Percentiles rank a stretch among this genome's conserved stretches.
Conservation (phyloP, 768 basidiomycete genomes). For the Gymnopilus junonius region DNA sequence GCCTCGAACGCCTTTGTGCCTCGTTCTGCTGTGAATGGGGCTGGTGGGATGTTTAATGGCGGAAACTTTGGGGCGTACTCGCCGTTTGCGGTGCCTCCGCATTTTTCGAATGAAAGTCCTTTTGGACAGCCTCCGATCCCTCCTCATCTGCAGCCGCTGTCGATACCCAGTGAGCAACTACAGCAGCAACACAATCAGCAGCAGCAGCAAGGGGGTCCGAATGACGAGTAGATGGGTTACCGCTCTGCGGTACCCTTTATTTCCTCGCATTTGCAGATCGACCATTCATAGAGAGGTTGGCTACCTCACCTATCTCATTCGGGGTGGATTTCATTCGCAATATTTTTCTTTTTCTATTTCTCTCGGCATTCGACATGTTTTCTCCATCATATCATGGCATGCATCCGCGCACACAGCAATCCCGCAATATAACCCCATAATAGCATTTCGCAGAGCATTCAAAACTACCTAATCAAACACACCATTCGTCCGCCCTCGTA, state of each 20-base stretch:
- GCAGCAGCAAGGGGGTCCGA: conserved; percentile 1
- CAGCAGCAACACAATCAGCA: conserved; percentile 10
- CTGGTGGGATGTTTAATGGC: conserved; percentile 11
- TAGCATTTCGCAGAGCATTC: not conserved
- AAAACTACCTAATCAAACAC: not conserved
- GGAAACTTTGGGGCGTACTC: conserved; percentile 20
- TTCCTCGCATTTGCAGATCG: not conserved
- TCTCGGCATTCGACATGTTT: conserved; percentile 18
- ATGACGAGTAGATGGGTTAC: not conserved
- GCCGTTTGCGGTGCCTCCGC: conserved; percentile 23
- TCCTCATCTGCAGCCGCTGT: conserved; percentile 14
- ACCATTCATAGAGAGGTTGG: conserved; percentile 14
- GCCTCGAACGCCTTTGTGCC: conserved; percentile 40
- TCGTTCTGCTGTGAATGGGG: conserved; percentile 23
- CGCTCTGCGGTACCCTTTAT: too few relatives aligned
- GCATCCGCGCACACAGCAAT: conserved; percentile 19
- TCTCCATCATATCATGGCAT: conserved; percentile 3
- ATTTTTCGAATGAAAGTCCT: conserved; percentile 3
- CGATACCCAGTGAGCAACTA: conserved; percentile 23
- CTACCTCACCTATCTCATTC: not conserved
- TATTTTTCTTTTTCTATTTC: conserved; percentile 3
- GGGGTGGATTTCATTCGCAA: conserved; percentile 2
- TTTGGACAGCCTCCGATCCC: conserved; percentile 10
- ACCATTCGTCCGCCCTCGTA: not conserved
- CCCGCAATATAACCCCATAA: conserved; percentile 8